Evolutionary conservation across 2,329 filamentous ascomycete genomes (phyloP), one percentile per base, ranked within the genome.

Genomic region (Trichoderma endophyticum): DNA sequence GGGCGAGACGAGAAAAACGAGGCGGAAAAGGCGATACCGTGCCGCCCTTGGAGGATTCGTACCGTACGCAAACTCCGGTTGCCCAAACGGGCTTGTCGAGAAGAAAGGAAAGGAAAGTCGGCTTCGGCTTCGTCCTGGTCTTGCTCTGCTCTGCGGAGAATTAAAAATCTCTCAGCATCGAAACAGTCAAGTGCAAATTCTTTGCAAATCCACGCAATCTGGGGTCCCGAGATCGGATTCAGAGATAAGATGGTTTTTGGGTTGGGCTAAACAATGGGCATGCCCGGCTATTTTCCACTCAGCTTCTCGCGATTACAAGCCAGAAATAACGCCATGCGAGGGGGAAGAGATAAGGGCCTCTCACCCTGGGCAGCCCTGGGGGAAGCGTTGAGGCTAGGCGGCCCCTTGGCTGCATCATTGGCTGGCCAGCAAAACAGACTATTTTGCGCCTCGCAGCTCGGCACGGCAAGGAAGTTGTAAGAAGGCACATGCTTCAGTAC

Each of bases 301-400:
- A 70, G 67, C 67, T 70, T 36, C 21, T 70, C 67, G 67, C 67
- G 67, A 70, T 70, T 70, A 24, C 43, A 36, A 64, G 61, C 30
- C 32, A 30, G 39, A 67, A 67, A 51, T 71, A 67, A 54, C 70
- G 70, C 70, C 70, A 67, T 71, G 67, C 63, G 68, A 64, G 57
- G 64, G 64, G 62, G 57, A n/a, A 63, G 48, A 63, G 71, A 72
- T 72, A 63, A 72, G 69, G 69, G 69, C 69, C 39, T 60, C 21
- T 60, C 61, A 59, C 51, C 61, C 61, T 65, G 30, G 30, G 24
- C 57, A 63, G 59, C 21, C 34, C 51, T 51, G 18, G 28, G 57
- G 30, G 69, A n/a, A 26, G 28, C n/a, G 32, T 30, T 15, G 34
- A 60, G 56, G 66, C 66, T 60, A 48, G 15, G 57, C 39, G 28